phyloP scores from a whole-genome alignment of 148 eudicot genomes.

The Bassia scoparia region DNA sequence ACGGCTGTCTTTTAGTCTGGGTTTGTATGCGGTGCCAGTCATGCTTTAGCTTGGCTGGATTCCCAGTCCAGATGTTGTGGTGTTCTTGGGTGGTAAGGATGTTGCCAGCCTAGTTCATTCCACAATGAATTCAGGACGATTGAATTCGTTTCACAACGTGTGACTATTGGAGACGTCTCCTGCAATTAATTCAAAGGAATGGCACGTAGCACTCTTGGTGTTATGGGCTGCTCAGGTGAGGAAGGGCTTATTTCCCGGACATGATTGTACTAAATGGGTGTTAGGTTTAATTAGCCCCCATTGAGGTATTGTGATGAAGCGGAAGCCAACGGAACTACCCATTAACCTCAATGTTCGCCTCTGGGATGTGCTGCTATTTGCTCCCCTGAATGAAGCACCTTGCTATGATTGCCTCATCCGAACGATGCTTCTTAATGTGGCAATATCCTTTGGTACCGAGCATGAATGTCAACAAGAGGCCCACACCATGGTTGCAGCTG shows the following conservation, averaged over 20 bases:
- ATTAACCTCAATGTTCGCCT: slow-evolving; percentile 80
- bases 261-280: slow-evolving; percentile 37
- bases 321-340: slow-evolving; percentile 76
- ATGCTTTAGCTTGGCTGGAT: slow-evolving; percentile 95
- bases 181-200: slow-evolving; percentile 75
- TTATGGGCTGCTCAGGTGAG: slow-evolving; percentile 98
- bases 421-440: slow-evolving; percentile 96
- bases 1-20: slow-evolving; percentile 81
- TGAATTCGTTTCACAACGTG: slow-evolving; percentile 79
- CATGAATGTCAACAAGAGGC: slow-evolving; percentile 66
- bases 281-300: slow-evolving; percentile 64
- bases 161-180: slow-evolving; percentile 75
- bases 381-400: slow-evolving; percentile 93
- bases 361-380: slow-evolving; percentile 90
- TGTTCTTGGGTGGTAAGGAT: slow-evolving; percentile 62
- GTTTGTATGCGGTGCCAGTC: slow-evolving; percentile 91
- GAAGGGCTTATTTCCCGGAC: slow-evolving; percentile 86
- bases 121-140: slow-evolving; percentile 87
- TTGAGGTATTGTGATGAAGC: slow-evolving; percentile 79
- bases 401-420: slow-evolving; percentile 99
- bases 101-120: slow-evolving; percentile 77
- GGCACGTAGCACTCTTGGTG: slow-evolving; percentile 84
- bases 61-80: slow-evolving; percentile 74
- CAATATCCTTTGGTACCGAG: slow-evolving; percentile 93
- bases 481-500: slow-evolving; percentile 86